Conservation (phyloP, 1,284 basidiomycete species). For the Sanghuangporus baumii region DNA sequence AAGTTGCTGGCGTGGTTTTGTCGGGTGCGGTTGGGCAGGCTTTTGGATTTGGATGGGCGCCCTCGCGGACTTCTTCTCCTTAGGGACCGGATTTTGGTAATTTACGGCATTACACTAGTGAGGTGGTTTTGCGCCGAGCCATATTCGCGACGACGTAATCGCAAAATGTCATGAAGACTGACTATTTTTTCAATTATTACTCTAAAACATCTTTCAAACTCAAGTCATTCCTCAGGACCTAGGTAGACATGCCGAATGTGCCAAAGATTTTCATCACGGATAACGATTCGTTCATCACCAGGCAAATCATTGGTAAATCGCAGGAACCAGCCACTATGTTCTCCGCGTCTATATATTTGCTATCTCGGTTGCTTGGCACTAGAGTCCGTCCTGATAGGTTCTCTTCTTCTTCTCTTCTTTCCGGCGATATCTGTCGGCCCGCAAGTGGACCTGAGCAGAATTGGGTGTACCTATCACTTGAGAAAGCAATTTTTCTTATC, state of each 20-base stretch:
- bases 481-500: neutral
- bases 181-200: neutral
- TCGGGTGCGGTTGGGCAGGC: constrained; percentile 84
- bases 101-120: neutral
- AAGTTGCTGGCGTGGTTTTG: constrained; percentile 94
- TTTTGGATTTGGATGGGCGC: constrained; percentile 88
- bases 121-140: neutral
- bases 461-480: neutral
- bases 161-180: neutral
- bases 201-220: neutral
- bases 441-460: too few relatives aligned
- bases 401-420: neutral
- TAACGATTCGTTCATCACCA: neutral
- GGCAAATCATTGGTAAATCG: neutral
- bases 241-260: neutral
- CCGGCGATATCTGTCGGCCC: neutral
- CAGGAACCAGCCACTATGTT: neutral
- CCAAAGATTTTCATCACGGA: neutral
- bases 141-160: neutral
- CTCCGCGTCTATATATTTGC: neutral
- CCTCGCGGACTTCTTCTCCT: constrained; percentile 55
- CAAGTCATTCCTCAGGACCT: too few relatives aligned
- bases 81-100: constrained; percentile 14
- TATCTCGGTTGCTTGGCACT: neutral
- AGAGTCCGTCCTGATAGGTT: neutral